Evolutionary conservation across 768 basidiomycete species (phyloP).

Genomic region (Chalciporus sphaerocephalus): DNA sequence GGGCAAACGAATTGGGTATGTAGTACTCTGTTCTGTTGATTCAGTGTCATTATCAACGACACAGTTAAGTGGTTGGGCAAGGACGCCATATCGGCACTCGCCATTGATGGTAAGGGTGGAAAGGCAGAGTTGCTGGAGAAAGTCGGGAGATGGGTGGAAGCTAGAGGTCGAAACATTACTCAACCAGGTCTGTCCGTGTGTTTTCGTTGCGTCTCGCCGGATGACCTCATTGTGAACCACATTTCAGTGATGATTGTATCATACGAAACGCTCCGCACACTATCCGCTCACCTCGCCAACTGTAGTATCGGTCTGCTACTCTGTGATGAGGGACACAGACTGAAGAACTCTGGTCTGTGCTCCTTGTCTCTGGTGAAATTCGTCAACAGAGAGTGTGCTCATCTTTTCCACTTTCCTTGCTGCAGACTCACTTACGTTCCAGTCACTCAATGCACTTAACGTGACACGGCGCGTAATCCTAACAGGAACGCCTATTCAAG

Average conservation of each 20-base stretch:
- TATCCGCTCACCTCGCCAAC: slow-evolving; percentile 69
- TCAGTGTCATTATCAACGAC: not conserved
- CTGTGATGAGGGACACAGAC: slow-evolving; percentile 93
- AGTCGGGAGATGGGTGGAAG: slow-evolving; percentile 86
- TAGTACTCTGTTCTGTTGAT: slow-evolving; percentile 7
- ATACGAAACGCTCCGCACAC: slow-evolving; percentile 87
- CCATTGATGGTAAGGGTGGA: slow-evolving; percentile 88
- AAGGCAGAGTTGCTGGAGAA: slow-evolving; percentile 75
- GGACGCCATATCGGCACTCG: slow-evolving; percentile 74
- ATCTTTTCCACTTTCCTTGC: slow-evolving; percentile 2
- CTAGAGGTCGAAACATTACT: slow-evolving; percentile 83
- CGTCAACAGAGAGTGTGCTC: slow-evolving; percentile 1
- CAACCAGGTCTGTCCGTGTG: slow-evolving; percentile 64
- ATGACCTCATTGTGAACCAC: not conserved
- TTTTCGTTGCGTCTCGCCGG: not conserved
- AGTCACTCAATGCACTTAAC: slow-evolving; percentile 74
- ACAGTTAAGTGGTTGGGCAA: slow-evolving; percentile 94
- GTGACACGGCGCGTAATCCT: slow-evolving; percentile 90
- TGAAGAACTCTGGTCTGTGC: slow-evolving; percentile 86
- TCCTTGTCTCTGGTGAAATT: not conserved
- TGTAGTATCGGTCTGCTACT: slow-evolving; percentile 88
- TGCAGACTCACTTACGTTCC: slow-evolving; percentile 82
- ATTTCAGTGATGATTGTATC: slow-evolving; percentile 95
- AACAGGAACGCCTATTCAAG: slow-evolving; percentile 92
- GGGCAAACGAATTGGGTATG: slow-evolving; percentile 93